phyloP scores from a whole-genome alignment of 1,284 basidiomycete genomes.

The Apiotrichum sp. region DNA sequence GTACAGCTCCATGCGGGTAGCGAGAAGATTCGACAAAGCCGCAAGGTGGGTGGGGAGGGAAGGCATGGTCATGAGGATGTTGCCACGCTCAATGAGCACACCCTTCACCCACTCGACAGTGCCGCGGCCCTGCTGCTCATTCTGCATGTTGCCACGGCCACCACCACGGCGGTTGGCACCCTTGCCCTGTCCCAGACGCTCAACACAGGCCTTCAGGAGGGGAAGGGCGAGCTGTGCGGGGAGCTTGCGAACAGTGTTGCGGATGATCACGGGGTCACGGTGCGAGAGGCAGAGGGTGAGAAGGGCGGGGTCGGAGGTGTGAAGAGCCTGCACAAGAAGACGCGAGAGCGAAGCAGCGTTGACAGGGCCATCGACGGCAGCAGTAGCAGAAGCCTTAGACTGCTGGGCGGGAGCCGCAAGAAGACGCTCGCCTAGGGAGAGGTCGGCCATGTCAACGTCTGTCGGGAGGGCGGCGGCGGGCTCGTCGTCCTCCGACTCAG shows the following conservation, averaged over 20 bases:
- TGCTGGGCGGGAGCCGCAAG: constrained; percentile 55
- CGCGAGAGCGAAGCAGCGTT: constrained; percentile 86
- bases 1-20: constrained; percentile 71
- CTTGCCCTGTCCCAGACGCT: constrained; percentile 77
- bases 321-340: constrained; percentile 91
- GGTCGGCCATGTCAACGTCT: constrained; percentile 77
- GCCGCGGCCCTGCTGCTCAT: constrained; percentile 74
- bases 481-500: constrained; percentile 34
- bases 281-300: constrained; percentile 83
- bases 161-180: constrained; percentile 54
- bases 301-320: constrained; percentile 84
- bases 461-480: constrained; percentile 50
- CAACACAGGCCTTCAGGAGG: constrained; percentile 80
- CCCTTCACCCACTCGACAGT: constrained; percentile 85
- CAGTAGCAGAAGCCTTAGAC: constrained; percentile 44
- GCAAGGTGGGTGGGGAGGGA: constrained; percentile 58
- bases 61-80: constrained; percentile 75
- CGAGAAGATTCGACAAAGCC: constrained; percentile 74
- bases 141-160: constrained; percentile 72
- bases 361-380: constrained; percentile 49
- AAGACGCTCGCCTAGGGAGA: constrained; percentile 79
- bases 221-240: constrained; percentile 86
- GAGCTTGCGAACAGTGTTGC: constrained; percentile 79
- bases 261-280: constrained; percentile 72
- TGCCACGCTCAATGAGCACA: constrained; percentile 79